Conservation (phyloP, 768 basidiomycete genomes). For the Xerocomellus dryophilus region DNA sequence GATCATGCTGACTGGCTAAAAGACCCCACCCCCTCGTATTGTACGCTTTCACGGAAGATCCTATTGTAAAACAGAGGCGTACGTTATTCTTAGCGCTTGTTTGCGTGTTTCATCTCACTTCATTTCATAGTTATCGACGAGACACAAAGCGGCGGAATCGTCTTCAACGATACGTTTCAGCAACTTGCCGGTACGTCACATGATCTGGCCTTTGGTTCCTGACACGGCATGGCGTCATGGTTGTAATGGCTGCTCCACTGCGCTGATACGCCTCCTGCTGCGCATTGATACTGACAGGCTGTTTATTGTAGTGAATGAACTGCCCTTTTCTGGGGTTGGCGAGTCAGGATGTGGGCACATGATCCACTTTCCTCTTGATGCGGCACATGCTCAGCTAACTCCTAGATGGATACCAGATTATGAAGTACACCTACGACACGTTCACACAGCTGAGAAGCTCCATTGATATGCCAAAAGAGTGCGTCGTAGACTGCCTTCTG, state of each 20-base stretch:
- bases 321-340: constrained; percentile 57
- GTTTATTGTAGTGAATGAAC: constrained; percentile 28
- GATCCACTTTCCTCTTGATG: not conserved
- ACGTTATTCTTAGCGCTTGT: constrained; percentile 7
- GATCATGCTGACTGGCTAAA: constrained; percentile 4
- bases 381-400: constrained; percentile 1
- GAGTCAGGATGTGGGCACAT: constrained; percentile 58
- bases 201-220: not conserved
- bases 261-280: not conserved
- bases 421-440: constrained; percentile 52
- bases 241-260: constrained; percentile 7
- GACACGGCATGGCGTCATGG: constrained; percentile 11
- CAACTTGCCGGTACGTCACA: constrained; percentile 44
- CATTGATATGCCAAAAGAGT: constrained; percentile 60
- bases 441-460: constrained; percentile 51
- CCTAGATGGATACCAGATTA: constrained; percentile 52
- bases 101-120: not conserved
- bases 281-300: not conserved
- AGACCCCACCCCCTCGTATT: constrained; percentile 61
- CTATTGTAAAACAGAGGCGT: constrained; percentile 40
- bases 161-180: constrained; percentile 60
- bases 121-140: constrained; percentile 44
- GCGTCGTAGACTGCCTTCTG: constrained; percentile 11
- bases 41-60: constrained; percentile 59
- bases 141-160: constrained; percentile 55